Conservation (phyloP, 345 rosid species). For the Citrus sinensis region DVS_A1.0 CM039164.1:5685001-5685500, state of each 20-base stretch:
- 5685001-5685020: not conserved
- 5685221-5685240: conserved; percentile 40
- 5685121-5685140: conserved; percentile 34
- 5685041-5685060: too few relatives aligned
- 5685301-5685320: conserved; percentile 39
- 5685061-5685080: not conserved
- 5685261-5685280: conserved; percentile 35
- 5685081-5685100: conserved; percentile 46
- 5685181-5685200: conserved; percentile 42
- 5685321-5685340: conserved; percentile 23
- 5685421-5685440: conserved; percentile 67
- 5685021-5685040: too few relatives aligned
- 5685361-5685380: conserved; percentile 35
- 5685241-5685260: conserved; percentile 34
- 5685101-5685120: conserved; percentile 64
- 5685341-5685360: conserved; percentile 22
- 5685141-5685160: conserved; percentile 42
- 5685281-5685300: conserved; percentile 46
- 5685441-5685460: conserved; percentile 52
- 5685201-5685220: conserved; percentile 10
- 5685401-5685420: conserved; percentile 64
- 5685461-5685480: not conserved
- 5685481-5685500: not conserved
- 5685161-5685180: conserved; percentile 54
- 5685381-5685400: conserved; percentile 40